Base-by-base conservation (phyloP, 1,284 basidiomycete genomes). In the Cryptococcus neoformans region DNA sequence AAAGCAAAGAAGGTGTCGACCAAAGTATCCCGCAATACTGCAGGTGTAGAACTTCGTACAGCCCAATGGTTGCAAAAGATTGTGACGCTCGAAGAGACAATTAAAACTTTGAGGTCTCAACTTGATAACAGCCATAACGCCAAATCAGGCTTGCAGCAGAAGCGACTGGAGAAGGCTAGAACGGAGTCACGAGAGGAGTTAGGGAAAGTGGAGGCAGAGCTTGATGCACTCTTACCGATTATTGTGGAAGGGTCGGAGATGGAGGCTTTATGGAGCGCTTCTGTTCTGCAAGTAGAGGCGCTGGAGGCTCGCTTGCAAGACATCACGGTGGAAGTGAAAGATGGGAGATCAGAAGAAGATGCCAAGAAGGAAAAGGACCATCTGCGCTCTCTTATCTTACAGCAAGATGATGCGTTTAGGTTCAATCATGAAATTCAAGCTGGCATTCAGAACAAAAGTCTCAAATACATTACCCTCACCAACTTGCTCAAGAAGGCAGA, bases 1-100 rank as follows among this genome's bases (percentile, higher is more conserved):
- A 87, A 92, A 49, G 93, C 94, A 17, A 95, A 95, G 59, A 91
- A 93, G 79, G 96, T 98, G 79, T 93, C 93, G 81, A 97, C 92
- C 44, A 94, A 91, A 74, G 79, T 80, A 38, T 92, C 92, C 2
- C 84, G 91, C 41, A 97, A 98, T 72, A 89, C 94, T 42, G 88
- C 93, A 66, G 93, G 93, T 59, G 90, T 95, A 59, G 88, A 95
- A 67, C 84, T 93, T 9, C 90, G 95, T 68, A 92, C 95, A 58
- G 90, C 89, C 28, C 90, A 88, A 76, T 98, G 96, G 69, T 89
- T 97, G 38, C 89, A 93, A 75, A 90, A 91, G 53, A 97, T 98
- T 55, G 83, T 85, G 34, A 89, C 94, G 42, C 67, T 73, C 40
- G 57, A 68, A 41, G 62, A 61, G 16, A 68, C 67, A 11, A 74